Base-by-base conservation (phyloP, 2,329 filamentous ascomycete genomes). In the Ilyonectria destructans region DNA sequence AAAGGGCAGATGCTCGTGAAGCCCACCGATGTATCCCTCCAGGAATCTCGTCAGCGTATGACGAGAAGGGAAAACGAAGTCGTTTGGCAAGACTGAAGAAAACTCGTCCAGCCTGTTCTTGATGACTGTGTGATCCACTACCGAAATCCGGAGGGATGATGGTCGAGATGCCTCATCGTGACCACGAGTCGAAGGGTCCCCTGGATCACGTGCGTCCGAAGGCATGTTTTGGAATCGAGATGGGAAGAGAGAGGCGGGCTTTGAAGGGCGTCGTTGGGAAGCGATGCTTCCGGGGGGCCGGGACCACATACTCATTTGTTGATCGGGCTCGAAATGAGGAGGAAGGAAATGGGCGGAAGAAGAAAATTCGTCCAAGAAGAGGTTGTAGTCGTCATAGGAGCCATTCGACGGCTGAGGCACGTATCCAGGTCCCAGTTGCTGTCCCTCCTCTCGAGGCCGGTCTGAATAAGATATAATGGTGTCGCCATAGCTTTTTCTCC, bases 21-120 rank as follows among this genome's bases (percentile, higher is more conserved):
- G 93, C 0, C 91, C 91, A 65, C 86, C 88, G 60, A 93, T 87
- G 73, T 93, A 94, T 1, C 91, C 91, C 66, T 92, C 90, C 35
- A 93, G 80, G 69, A 93, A 93, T 37, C 92, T 83, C 3, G 89
- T 90, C 31, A 93, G 78, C 0, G 92, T 92, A 71, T 93, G 87
- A 3, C 91, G 87, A 5, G 91, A 93, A 1, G 92, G 91, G 57
- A 93, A 88, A 3, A 89, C 85, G 71, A 93, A 93, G 71, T 90
- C 89, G 59, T 81, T 83, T 0, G 90, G 88, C 23, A 92, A 78
- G 5, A 91, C 86, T 1, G 85, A 83, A 1, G 88, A 88, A 69
- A 91, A 92, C 68, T 91, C 88, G 21, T 89, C 85, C 0, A 92
- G 79, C n/a, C 88, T 85, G 62, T 84, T 87, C 74, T 88, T 87